Evolutionary conservation across 371 early-diverging fungal species (phyloP).

Genomic region (Lichtheimia ornata): DNA sequence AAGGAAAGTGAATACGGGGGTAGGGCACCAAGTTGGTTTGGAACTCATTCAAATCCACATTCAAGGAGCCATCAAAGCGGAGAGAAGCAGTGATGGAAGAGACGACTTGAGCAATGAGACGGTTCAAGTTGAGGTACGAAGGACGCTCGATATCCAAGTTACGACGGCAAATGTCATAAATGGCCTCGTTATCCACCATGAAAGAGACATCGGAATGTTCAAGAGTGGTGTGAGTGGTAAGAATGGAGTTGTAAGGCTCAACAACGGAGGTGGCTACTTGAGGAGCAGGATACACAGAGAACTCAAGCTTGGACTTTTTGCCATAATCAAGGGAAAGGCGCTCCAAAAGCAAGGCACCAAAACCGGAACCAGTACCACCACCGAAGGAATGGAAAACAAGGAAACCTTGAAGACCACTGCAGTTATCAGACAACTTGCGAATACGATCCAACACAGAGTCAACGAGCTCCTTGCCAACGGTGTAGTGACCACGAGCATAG

Average conservation of each 20-base stretch:
- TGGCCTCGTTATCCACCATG: constrained; percentile 91
- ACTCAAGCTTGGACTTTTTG: constrained; percentile 98
- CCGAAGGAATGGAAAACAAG: constrained; percentile 99
- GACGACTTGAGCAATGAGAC: constrained; percentile 98
- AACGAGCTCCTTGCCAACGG: constrained; percentile 98
- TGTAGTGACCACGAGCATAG: constrained; percentile 99
- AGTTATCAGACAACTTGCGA: constrained; percentile 97
- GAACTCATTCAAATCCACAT: constrained; percentile 96
- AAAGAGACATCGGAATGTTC: constrained; percentile 95
- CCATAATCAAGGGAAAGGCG: constrained; percentile 95
- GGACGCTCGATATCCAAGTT: constrained; percentile 98
- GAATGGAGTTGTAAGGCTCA: constrained; percentile 98
- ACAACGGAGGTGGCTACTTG: constrained; percentile 97
- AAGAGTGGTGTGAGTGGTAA: constrained; percentile 93
- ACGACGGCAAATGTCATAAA: constrained; percentile 98
- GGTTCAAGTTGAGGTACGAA: constrained; percentile 95
- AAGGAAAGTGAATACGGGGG: constrained; percentile 94
- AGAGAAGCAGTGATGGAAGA: constrained; percentile 99
- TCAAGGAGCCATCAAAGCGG: constrained; percentile 95
- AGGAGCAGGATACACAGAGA: constrained; percentile 98
- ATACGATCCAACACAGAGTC: constrained; percentile 97
- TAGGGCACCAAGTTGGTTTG: constrained; percentile 97
- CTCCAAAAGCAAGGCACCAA: constrained; percentile 97
- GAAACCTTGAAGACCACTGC: constrained; percentile 97
- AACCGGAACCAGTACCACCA: constrained; percentile 99